Evolutionary conservation across 805 yeast species (phyloP), one percentile per base, ranked within the genome.

Genomic region (Myxozyma lipomycoides): DNA sequence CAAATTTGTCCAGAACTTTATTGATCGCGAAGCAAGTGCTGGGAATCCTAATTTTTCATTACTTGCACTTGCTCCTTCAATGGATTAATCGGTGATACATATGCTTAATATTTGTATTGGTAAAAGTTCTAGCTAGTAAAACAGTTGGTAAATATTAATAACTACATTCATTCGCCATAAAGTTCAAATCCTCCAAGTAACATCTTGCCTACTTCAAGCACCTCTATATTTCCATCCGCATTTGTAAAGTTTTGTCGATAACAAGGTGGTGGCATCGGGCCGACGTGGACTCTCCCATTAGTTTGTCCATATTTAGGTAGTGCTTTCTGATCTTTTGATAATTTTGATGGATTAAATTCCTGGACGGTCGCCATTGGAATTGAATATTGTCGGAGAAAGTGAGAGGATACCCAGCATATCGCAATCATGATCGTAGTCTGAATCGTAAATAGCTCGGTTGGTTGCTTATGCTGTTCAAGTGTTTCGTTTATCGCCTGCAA

Each of bases 1-100:
- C 9, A 67, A 73, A 3, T 78, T 84, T 59, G 79, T 91, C 41
- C 78, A 79, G 55, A 75, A 77, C 59, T 90, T 86, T 64, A 78
- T 89, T 73, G 74, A 76, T 18, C 60, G 74, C 23, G 75, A 71
- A 45, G 52, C 60, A 17, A 30, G 47, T 17, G 43, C 48, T 9
- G 48, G 53, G 21, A 36, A 40, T 35, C 26, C 48, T 12, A 43
- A 43, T 24, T 56, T 51, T 36, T 55, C 60, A 5, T 43, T 55
- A 12, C 43, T 58, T 3, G 53, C 61, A 9, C 46, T 52, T 4
- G 61, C 55, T 19, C 58, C 46, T 2, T 21, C 26, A 5, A 15
- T 46, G 6, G 15, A 19, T 18, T 18, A 39, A 18, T 3, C 6
- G 17, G 22, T 19, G 17, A 12, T 40, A 12, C 12, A 35, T 50